Evolutionary conservation across 306 rosid genomes (phyloP).

Genomic region (Medicago lupulina): DNA sequence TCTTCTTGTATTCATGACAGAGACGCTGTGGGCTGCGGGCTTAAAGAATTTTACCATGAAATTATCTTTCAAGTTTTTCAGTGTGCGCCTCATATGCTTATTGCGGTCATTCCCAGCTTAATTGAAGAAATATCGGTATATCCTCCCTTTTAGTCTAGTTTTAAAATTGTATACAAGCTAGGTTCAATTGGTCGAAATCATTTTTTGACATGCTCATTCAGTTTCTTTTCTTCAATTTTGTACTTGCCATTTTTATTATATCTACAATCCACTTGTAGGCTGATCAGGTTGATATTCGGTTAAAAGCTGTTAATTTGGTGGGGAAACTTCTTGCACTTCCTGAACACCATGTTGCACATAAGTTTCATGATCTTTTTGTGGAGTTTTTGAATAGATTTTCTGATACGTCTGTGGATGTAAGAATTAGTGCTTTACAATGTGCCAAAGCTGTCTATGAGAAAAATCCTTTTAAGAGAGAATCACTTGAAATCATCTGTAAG

Average conservation of each 20-base stretch:
- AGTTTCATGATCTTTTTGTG: constrained; percentile 68
- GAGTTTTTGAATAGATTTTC: constrained; percentile 89
- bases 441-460: constrained; percentile 67
- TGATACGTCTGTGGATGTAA: constrained; percentile 88
- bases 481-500: constrained; percentile 80
- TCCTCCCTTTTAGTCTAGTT: constrained; percentile 28
- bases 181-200: constrained; percentile 26
- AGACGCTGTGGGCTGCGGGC: constrained; percentile 67
- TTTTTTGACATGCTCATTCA: constrained; percentile 15
- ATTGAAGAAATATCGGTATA: constrained; percentile 74
- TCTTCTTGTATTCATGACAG: constrained; percentile 75
- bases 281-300: constrained; percentile 92
- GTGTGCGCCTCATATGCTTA: constrained; percentile 86
- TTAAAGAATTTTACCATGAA: constrained; percentile 84
- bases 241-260: constrained; percentile 12
- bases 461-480: constrained; percentile 61
- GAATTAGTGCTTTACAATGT: constrained; percentile 81
- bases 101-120: constrained; percentile 77
- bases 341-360: constrained; percentile 60
- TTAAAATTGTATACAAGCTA: constrained; percentile 20
- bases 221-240: constrained; percentile 2
- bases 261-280: constrained; percentile 59
- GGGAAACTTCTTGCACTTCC: constrained; percentile 86
- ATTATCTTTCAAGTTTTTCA: constrained; percentile 68
- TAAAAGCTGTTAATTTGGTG: constrained; percentile 86